These are phyloP conservation scores for Phytopythium kandeliae DNA, from an alignment of 352 stramenopile genomes.

Conservation along the genomic window DNA sequence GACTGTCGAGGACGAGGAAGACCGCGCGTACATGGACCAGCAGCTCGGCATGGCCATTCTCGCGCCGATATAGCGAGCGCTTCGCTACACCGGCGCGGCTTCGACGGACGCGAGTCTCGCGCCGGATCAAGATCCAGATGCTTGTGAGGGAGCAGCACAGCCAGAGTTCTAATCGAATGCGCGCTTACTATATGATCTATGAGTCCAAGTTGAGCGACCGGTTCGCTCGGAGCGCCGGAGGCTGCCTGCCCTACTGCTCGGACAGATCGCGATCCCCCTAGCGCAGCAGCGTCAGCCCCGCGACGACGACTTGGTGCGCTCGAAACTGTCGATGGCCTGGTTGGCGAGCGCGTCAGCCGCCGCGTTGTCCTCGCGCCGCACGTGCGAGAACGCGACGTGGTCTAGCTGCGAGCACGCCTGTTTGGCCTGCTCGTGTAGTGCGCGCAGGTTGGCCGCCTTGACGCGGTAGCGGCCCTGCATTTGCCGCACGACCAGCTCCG, in stretches of 20 bases:
- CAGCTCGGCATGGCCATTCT: slow-evolving; percentile 23
- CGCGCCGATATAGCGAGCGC: neutral
- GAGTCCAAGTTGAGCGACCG: too few species aligned
- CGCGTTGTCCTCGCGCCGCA: slow-evolving; percentile 43
- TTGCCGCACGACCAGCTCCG: slow-evolving; percentile 71
- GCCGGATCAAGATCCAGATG: too few species aligned
- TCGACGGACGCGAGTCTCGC: too few species aligned
- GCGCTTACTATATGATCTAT: neutral
- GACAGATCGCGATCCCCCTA: too few species aligned
- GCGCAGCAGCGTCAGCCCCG: neutral
- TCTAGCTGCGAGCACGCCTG: slow-evolving; percentile 20
- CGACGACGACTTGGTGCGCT: neutral
- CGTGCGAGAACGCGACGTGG: slow-evolving; percentile 43
- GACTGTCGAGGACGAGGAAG: slow-evolving; percentile 64
- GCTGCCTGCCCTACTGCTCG: too few species aligned
- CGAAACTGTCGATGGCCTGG: slow-evolving; percentile 40
- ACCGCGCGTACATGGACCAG: slow-evolving; percentile 36
- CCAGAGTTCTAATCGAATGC: neutral
- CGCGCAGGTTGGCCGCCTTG: slow-evolving; percentile 47
- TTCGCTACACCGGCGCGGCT: too few species aligned
- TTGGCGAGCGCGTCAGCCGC: slow-evolving; percentile 61
- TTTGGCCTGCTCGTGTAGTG: slow-evolving; percentile 37
- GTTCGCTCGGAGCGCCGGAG: too few species aligned
- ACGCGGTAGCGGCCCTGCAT: slow-evolving; percentile 72
- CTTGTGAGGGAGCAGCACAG: too few species aligned